These are phyloP conservation scores for Rhizopus delemar DNA, from an alignment of 371 early-diverging fungal species.

Conservation along the genomic window DNA sequence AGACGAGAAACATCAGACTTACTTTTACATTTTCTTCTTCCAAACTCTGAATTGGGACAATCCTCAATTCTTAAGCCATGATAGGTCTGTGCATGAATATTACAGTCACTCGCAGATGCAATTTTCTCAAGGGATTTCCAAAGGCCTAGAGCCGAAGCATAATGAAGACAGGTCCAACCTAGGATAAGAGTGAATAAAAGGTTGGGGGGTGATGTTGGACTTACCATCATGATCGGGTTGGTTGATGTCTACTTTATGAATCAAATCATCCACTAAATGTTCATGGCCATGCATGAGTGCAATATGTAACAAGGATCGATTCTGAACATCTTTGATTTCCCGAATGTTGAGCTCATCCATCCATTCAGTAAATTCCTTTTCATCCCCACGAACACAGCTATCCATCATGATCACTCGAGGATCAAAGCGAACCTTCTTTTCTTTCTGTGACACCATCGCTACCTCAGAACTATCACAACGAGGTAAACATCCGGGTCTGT, in stretches of 20 bases:
- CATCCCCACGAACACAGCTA: slow-evolving; percentile 44
- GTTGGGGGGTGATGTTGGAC: too few relatives aligned
- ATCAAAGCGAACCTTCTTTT: slow-evolving; percentile 42
- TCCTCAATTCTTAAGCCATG: slow-evolving; percentile 37
- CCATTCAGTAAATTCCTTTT: slow-evolving; percentile 21
- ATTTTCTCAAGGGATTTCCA: slow-evolving; percentile 43
- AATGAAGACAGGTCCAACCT: slow-evolving; percentile 56
- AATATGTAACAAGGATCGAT: slow-evolving; percentile 34
- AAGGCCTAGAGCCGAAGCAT: slow-evolving; percentile 44
- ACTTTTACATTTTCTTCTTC: slow-evolving; percentile 39
- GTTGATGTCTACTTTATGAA: slow-evolving; percentile 37
- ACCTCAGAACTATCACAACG: slow-evolving; percentile 3
- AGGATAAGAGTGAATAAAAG: slow-evolving; percentile 3
- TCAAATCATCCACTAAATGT: slow-evolving; percentile 28
- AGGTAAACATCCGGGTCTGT: slow-evolving; percentile 24
- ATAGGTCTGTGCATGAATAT: slow-evolving; percentile 37
- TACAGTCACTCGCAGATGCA: slow-evolving; percentile 23
- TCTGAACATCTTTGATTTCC: slow-evolving; percentile 19
- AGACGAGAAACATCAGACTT: slow-evolving; percentile 9
- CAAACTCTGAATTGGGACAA: slow-evolving; percentile 37
- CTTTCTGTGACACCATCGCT: slow-evolving; percentile 16
- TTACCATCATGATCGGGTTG: slow-evolving; percentile 45
- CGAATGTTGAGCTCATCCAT: slow-evolving; percentile 4
- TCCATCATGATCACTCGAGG: slow-evolving; percentile 40
- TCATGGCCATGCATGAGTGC: slow-evolving; percentile 45